Percentiles rank a stretch among this genome's conserved stretches.
These are phyloP conservation scores for Porcisia hertigi DNA, from an alignment of 208 protist species.

Conservation along the genomic window DNA sequence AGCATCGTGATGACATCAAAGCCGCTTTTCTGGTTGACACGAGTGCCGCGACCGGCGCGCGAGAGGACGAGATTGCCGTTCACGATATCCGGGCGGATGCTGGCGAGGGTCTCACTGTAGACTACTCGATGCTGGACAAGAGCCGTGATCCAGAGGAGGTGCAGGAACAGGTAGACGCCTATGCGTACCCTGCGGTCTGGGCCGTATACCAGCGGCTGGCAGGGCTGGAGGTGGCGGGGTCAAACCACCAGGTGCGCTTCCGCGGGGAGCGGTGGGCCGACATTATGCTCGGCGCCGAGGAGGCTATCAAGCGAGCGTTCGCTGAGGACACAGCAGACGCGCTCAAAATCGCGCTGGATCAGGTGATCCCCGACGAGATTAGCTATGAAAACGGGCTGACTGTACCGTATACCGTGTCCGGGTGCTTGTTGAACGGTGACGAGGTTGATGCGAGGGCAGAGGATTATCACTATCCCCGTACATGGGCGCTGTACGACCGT, in stretches of 20 bases:
- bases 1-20: constrained; percentile 38
- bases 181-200: constrained; percentile 60
- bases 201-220: constrained; percentile 50
- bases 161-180: constrained; percentile 45
- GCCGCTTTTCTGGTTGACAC: constrained; percentile 62
- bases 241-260: constrained; percentile 48
- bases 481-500: constrained; percentile 51
- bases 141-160: constrained; percentile 30
- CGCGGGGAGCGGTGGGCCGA: constrained; percentile 45
- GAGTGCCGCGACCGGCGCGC: constrained; percentile 34
- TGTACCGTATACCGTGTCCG: constrained; percentile 41
- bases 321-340: constrained; percentile 43
- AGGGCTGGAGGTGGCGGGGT: constrained; percentile 26
- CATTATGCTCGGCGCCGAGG: constrained; percentile 32
- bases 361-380: constrained; percentile 39
- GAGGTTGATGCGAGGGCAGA: constrained; percentile 46
- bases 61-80: constrained; percentile 34
- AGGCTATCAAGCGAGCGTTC: constrained; percentile 38
- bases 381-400: constrained; percentile 51
- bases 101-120: constrained; percentile 49
- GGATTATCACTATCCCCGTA: constrained; percentile 54
- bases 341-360: constrained; percentile 30
- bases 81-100: constrained; percentile 38
- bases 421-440: constrained; percentile 31
- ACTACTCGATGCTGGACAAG: constrained; percentile 44